These are phyloP conservation scores for Begonia fuchsioides DNA, from an alignment of 306 rosid species.

Conservation along the genomic window DNA sequence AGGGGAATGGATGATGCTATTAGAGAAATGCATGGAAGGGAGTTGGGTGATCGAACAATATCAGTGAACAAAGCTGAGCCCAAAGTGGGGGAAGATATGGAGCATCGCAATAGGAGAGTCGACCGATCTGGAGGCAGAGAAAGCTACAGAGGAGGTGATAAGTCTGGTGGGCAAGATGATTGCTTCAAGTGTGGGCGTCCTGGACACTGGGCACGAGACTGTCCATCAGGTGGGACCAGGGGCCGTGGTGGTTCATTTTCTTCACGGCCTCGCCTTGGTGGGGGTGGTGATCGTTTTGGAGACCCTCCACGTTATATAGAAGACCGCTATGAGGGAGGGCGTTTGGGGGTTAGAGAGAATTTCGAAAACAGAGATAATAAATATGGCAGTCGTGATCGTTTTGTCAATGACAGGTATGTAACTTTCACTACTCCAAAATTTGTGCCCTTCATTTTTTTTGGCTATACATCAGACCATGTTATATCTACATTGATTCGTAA, in stretches of 20 bases:
- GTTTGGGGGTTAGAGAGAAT: slow-evolving; percentile 16
- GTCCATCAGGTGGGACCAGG: slow-evolving; percentile 23
- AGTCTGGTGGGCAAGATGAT: slow-evolving; percentile 16
- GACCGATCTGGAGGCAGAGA: slow-evolving; percentile 10
- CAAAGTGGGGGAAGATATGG: slow-evolving; percentile 70
- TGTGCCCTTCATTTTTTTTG: too few species aligned
- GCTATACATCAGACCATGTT: too few species aligned
- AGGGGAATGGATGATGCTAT: slow-evolving; percentile 98
- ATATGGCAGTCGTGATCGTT: slow-evolving; percentile 17
- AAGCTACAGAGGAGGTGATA: slow-evolving; percentile 9
- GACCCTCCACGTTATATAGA: slow-evolving; percentile 13
- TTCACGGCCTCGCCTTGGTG: slow-evolving; percentile 11
- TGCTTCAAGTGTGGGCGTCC: slow-evolving; percentile 32
- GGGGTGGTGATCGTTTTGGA: slow-evolving; percentile 22
- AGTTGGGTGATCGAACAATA: slow-evolving; percentile 66
- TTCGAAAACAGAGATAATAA: slow-evolving; percentile 11
- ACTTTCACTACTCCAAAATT: neutral
- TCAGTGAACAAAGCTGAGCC: slow-evolving; percentile 94
- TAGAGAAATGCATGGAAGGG: slow-evolving; percentile 88
- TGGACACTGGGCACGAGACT: slow-evolving; percentile 31
- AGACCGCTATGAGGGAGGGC: slow-evolving; percentile 17
- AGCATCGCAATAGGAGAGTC: slow-evolving; percentile 24
- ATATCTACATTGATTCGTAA: too few species aligned
- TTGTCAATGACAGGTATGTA: slow-evolving; percentile 10
- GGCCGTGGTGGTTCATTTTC: slow-evolving; percentile 16